phyloP scores from a whole-genome alignment of 2,329 filamentous ascomycete species.

The Alternaria tenuissima region DNA sequence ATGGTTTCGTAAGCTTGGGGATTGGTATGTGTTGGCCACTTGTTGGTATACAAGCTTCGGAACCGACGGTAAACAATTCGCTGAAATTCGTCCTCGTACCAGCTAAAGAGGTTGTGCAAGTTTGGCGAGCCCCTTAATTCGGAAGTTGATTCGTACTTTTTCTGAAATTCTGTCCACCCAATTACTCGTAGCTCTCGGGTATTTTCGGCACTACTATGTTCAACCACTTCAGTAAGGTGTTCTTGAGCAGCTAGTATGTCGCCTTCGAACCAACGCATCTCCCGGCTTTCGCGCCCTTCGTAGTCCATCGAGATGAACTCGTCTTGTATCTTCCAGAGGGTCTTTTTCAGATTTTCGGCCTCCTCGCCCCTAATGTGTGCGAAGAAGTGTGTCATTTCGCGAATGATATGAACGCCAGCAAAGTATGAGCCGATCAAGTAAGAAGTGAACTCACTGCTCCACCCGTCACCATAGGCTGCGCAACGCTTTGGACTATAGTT shows the following conservation, averaged over 20 bases:
- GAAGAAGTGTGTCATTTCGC: conserved; percentile 18
- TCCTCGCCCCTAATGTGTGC: conserved; percentile 6
- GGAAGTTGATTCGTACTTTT: conserved; percentile 1
- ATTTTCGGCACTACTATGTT: background rate
- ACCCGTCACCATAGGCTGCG: conserved; percentile 8
- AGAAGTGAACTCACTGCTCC: conserved; percentile 9
- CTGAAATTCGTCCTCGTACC: conserved; percentile 13
- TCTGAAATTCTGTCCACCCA: conserved; percentile 11
- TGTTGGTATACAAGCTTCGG: conserved; percentile 6
- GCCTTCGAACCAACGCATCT: conserved; percentile 20
- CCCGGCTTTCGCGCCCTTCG: conserved; percentile 9
- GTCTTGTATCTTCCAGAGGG: conserved; percentile 19
- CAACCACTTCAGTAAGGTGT: conserved; percentile 3
- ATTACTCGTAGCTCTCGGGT: conserved; percentile 11
- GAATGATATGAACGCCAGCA: conserved; percentile 15
- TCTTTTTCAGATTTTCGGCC: conserved; percentile 10
- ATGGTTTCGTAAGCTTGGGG: conserved; percentile 2
- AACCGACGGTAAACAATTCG: conserved; percentile 14
- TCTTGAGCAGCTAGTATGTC: conserved; percentile 18
- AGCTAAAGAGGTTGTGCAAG: conserved; percentile 7
- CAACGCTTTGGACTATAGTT: conserved; percentile 8
- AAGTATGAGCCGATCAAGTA: conserved; percentile 14
- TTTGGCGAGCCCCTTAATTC: background rate
- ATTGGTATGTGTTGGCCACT: conserved; percentile 1
- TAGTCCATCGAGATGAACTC: conserved; percentile 16